Evolutionary conservation across 1,284 basidiomycete species (phyloP).

Genomic region (Heliocybe sulcata): DNA sequence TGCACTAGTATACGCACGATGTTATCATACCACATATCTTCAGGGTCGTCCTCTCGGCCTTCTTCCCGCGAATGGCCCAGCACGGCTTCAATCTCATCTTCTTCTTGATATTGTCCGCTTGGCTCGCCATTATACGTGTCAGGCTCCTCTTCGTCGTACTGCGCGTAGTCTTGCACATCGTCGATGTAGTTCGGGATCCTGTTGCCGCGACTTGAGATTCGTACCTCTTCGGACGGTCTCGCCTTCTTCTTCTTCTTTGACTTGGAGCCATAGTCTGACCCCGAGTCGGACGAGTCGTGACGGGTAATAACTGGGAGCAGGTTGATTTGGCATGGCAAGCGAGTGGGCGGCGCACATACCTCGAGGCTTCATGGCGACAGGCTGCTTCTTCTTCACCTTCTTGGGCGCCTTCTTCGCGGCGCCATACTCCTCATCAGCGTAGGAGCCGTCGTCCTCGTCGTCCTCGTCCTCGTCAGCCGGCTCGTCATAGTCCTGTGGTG

Average conservation of each 20-base stretch:
- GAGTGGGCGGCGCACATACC: conserved; percentile 34
- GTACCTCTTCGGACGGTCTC: conserved; percentile 58
- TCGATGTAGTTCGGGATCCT: conserved; percentile 84
- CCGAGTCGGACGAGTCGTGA: conserved; percentile 64
- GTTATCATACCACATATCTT: conserved; percentile 81
- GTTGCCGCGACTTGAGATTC: conserved; percentile 74
- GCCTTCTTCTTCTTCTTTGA: conserved; percentile 82
- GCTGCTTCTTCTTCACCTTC: conserved; percentile 55
- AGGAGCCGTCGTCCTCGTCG: conserved; percentile 66
- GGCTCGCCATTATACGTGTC: conserved; percentile 43
- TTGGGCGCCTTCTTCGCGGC: conserved; percentile 54
- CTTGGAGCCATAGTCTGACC: conserved; percentile 83
- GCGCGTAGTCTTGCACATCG: conserved; percentile 76
- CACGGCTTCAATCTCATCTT: conserved; percentile 88
- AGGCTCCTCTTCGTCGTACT: conserved; percentile 61
- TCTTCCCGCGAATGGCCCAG: conserved; percentile 80
- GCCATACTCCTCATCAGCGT: conserved; percentile 69
- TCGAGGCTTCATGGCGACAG: conserved; percentile 41
- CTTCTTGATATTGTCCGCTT: conserved; percentile 49
- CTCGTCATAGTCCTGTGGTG: conserved; percentile 60
- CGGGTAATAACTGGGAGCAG: conserved; percentile 34
- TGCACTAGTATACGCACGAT: conserved; percentile 47
- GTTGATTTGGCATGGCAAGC: conserved; percentile 5
- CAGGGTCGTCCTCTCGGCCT: conserved; percentile 63
- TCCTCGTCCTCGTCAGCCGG: conserved; percentile 36